A percentile compares a stretch with the other conserved stretches of the same genome.
These are phyloP conservation scores for Secale cereale DNA, from an alignment of 176 grass and related monocot genomes.

Conservation along the genomic window DNA sequence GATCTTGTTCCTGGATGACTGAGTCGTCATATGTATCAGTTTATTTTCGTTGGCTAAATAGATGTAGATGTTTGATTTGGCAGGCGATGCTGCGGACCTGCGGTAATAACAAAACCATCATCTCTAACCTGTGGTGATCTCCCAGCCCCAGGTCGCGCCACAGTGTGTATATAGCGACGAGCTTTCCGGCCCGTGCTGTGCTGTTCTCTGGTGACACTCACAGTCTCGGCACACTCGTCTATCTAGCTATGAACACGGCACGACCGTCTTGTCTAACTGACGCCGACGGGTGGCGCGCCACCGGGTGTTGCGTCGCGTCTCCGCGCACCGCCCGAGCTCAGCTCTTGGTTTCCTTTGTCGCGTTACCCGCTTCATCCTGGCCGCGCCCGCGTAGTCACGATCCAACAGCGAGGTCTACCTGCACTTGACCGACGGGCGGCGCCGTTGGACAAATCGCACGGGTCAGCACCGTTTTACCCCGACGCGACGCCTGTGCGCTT, in stretches of 20 bases:
- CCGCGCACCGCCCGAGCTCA: neutral
- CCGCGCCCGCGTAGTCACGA: neutral
- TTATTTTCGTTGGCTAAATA: too few species aligned
- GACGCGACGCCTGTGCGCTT: neutral
- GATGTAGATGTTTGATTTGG: too few species aligned
- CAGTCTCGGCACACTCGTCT: neutral
- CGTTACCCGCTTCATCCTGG: neutral
- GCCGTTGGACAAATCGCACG: neutral
- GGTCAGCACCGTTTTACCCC: neutral
- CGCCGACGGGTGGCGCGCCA: neutral
- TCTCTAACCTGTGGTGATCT: too few species aligned
- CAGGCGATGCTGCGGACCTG: too few species aligned
- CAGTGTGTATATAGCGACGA: too few species aligned
- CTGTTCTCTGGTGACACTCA: neutral
- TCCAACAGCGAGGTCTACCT: slow-evolving; percentile 1
- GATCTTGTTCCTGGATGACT: too few species aligned
- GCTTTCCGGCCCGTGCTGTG: neutral
- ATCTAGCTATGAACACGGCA: neutral
- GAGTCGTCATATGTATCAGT: too few species aligned
- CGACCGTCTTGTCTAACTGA: neutral
- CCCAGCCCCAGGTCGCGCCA: too few species aligned
- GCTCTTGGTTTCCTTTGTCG: neutral
- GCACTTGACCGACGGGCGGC: neutral
- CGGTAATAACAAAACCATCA: too few species aligned
- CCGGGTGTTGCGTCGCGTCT: neutral